Conservation (phyloP, 495 filamentous ascomycete genomes). For the Amphirosellinia nigrospora region DNA sequence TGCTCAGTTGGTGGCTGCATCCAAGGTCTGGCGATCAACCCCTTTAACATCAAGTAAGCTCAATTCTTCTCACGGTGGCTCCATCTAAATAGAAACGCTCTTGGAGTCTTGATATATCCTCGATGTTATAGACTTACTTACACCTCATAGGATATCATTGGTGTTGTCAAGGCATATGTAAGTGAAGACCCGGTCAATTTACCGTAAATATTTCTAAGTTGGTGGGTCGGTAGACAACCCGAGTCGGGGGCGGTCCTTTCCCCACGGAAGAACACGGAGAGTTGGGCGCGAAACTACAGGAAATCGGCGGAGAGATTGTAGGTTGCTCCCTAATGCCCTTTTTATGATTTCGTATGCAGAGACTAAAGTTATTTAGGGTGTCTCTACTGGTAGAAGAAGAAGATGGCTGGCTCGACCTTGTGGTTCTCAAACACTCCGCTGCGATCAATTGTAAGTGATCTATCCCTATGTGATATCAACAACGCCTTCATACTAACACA, state of each 20-base stretch:
- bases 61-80: conserved; percentile 20
- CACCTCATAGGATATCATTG: conserved; percentile 61
- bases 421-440: conserved; percentile 76
- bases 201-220: neutral
- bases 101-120: neutral
- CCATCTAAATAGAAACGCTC: conserved; percentile 22
- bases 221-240: conserved; percentile 55
- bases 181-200: conserved; percentile 28
- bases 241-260: conserved; percentile 82
- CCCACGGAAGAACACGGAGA: conserved; percentile 78
- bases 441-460: conserved; percentile 58
- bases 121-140: conserved; percentile 42
- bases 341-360: neutral
- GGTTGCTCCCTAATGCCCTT: neutral
- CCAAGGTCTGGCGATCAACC: conserved; percentile 68
- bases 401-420: conserved; percentile 87
- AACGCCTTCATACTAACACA: neutral
- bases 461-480: neutral
- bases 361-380: conserved; percentile 60
- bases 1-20: conserved; percentile 79
- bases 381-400: conserved; percentile 81
- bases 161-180: conserved; percentile 80
- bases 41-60: conserved; percentile 50
- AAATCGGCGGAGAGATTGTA: conserved; percentile 46
- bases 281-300: conserved; percentile 50